Base-by-base conservation (phyloP, 768 basidiomycete genomes). In the Leccinum pellstonianum region DNA sequence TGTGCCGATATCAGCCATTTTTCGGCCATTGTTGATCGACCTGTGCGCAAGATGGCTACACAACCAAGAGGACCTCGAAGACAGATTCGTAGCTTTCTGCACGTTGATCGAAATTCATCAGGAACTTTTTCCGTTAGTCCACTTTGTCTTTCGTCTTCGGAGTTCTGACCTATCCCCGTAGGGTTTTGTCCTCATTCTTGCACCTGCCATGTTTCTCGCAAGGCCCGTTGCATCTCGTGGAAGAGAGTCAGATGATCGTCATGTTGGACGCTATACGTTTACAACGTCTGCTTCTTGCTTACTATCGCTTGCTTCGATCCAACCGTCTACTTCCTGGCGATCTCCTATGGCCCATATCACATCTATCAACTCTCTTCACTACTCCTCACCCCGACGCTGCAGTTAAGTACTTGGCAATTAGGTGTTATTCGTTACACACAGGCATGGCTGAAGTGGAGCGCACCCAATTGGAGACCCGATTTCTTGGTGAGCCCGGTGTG, bases 21-120 rank as follows among this genome's bases (percentile, higher is more conserved):
- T 90, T 75, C 77, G 89, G 61, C 95, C 95, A 4, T 73, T 98
- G 55, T 71, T 93, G 41, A 66, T 89, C 27, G 91, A 96, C 72
- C 75, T 98, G 25, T 87, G 87, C 66, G 90, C 90, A 4, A 75
- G 90, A 66, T 97, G 93, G 93, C 69, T 95, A 46, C 77, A 87
- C n/a, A 75, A 78, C 19, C 66, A 78, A 38, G 73, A 80, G 46
- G 75, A 79, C 59, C 64, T 77, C 23, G 80, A 84, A 56, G 80
- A 82, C 41, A 80, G 82, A 65, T 73, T 86, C 51, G 75, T 80
- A 51, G 86, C 87, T 3, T 74, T 90, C n/a, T 85, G 81, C 65
- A 73, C 83, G 59, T 74, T 92, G 56, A 66, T 91, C 27, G 86
- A 89, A 76, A 77, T 81, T 33, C 86, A 90, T 63, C 82, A 85